phyloP scores from a whole-genome alignment of 768 basidiomycete species.

The Pleurotus citrinopileatus region DNA sequence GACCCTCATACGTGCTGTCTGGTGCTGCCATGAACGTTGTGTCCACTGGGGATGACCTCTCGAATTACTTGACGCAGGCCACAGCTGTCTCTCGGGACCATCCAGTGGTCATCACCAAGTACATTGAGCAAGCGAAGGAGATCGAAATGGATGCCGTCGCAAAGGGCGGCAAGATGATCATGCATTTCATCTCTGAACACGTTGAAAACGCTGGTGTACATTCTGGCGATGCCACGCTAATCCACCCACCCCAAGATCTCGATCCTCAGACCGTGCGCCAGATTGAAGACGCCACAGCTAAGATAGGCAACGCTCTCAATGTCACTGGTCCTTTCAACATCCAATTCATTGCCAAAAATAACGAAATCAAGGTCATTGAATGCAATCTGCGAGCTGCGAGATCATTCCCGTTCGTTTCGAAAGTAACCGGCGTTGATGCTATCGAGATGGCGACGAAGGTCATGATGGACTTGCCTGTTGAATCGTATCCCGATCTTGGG shows the following conservation, averaged over 20 bases:
- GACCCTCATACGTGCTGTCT: conserved; percentile 98
- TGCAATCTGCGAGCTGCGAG: conserved; percentile 97
- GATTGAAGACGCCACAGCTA: conserved; percentile 95
- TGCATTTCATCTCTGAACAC: conserved; percentile 99
- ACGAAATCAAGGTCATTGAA: conserved; percentile 99
- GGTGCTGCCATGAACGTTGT: conserved; percentile 99
- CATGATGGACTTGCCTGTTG: conserved; percentile 89
- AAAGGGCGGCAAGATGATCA: conserved; percentile 95
- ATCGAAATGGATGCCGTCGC: conserved; percentile 99
- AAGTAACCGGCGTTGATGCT: conserved; percentile 95
- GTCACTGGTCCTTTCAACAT: conserved; percentile 99
- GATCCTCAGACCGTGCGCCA: conserved; percentile 95
- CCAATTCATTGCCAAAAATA: conserved; percentile 99
- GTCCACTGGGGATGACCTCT: conserved; percentile 86
- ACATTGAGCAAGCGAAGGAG: conserved; percentile 99
- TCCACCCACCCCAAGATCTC: conserved; percentile 96
- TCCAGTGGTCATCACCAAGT: conserved; percentile 98
- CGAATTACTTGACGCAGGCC: conserved; percentile 90
- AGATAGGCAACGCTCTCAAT: conserved; percentile 96
- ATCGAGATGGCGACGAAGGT: conserved; percentile 99
- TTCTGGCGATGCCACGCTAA: conserved; percentile 97
- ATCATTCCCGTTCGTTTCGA: conserved; percentile 98
- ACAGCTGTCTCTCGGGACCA: conserved; percentile 95
- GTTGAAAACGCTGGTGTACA: conserved; percentile 99
- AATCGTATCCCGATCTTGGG: conserved; percentile 85